A percentile compares a stretch with the other conserved stretches of the same genome.
phyloP scores from a whole-genome alignment of 2,329 filamentous ascomycete species.

The Mollisiaceae sp. region DNA sequence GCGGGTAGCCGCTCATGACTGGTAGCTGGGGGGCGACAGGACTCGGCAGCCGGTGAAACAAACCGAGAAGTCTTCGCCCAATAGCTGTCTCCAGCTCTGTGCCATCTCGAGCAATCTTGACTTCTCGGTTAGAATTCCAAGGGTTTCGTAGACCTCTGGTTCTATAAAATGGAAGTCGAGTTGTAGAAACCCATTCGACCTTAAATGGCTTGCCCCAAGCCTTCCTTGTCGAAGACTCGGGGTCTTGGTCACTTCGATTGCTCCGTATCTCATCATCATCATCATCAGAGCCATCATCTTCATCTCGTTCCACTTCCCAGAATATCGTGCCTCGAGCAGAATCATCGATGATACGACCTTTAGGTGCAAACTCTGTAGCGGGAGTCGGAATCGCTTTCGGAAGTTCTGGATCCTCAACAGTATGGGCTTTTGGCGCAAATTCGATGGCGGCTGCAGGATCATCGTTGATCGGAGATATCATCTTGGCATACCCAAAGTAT shows the following conservation, averaged over 20 bases:
- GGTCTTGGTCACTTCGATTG: conserved; percentile 46
- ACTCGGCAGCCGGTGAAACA: conserved; percentile 68
- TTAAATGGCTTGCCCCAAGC: conserved; percentile 91
- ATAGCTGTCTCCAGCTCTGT: conserved; percentile 88
- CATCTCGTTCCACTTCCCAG: conserved; percentile 79
- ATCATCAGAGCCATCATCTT: conserved; percentile 47
- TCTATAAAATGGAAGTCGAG: conserved; percentile 83
- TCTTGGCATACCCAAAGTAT: conserved; percentile 93
- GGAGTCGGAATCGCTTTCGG: conserved; percentile 82
- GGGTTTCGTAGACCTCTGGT: conserved; percentile 87
- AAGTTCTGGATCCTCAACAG: conserved; percentile 65
- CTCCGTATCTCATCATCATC: conserved; percentile 52
- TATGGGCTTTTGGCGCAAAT: conserved; percentile 69
- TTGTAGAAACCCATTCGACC: conserved; percentile 87
- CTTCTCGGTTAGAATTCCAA: conserved; percentile 93
- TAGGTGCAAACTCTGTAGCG: conserved; percentile 77
- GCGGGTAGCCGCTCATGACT: conserved; percentile 33
- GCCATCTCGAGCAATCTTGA: conserved; percentile 94
- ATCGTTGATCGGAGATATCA: conserved; percentile 83
- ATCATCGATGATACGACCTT: conserved; percentile 89
- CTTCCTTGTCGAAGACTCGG: conserved; percentile 45
- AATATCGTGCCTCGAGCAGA: conserved; percentile 94
- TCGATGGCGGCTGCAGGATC: conserved; percentile 73
- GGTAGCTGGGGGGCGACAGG: conserved; percentile 33
- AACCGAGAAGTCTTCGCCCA: conserved; percentile 74